These are phyloP conservation scores for Apiospora kogelbergensis DNA, from an alignment of 2,329 filamentous ascomycete genomes.

Conservation along the genomic window DNA sequence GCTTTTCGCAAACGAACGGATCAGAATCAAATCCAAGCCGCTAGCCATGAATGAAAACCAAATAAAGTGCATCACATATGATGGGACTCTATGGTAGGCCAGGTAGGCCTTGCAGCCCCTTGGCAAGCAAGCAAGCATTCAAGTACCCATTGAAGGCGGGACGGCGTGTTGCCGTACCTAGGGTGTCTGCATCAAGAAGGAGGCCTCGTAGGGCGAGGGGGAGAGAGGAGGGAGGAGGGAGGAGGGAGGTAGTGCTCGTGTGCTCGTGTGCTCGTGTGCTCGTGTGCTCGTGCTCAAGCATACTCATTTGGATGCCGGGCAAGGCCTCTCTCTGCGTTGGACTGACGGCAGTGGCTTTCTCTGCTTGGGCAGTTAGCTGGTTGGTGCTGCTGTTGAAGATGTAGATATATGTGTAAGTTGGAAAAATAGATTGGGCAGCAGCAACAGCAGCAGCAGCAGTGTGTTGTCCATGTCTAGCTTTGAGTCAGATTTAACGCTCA, in stretches of 20 bases:
- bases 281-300: neutral
- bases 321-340: neutral
- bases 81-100: neutral
- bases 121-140: neutral
- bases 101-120: neutral
- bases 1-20: constrained; percentile 2
- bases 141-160: neutral
- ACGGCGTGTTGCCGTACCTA: neutral
- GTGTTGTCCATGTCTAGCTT: neutral
- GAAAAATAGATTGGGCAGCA: neutral
- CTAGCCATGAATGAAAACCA: neutral
- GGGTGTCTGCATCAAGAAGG: neutral
- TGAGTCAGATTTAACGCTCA: neutral
- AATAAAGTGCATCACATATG: constrained; percentile 1
- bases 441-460: neutral
- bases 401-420: neutral
- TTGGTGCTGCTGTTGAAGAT: neutral
- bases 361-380: neutral
- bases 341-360: neutral
- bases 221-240: neutral
- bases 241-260: neutral
- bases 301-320: neutral
- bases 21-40: constrained; percentile 1
- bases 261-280: too few species aligned
- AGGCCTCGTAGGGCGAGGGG: neutral